Evolutionary conservation across 371 early-diverging fungal genomes (phyloP).

Genomic region (Mortierella sp.): DNA sequence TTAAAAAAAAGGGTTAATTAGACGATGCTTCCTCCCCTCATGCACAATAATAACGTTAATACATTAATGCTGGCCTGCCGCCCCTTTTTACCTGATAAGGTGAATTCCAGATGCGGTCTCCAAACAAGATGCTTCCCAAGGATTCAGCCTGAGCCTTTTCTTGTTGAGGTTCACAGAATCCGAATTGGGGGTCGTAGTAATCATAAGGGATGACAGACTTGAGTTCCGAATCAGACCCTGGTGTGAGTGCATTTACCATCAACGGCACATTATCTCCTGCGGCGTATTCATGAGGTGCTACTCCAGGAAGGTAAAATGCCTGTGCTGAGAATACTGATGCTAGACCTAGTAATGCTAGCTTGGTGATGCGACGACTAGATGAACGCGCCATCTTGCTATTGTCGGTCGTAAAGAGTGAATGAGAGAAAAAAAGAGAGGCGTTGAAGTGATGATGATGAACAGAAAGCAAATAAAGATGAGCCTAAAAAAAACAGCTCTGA

Average conservation of each 20-base stretch:
- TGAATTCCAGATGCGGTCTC: conserved; percentile 94
- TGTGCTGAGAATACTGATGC: conserved; percentile 9
- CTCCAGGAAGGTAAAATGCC: conserved; percentile 94
- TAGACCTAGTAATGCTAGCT: neutral
- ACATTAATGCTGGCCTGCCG: too few relatives aligned
- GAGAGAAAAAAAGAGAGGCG: neutral
- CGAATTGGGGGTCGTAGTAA: conserved; percentile 85
- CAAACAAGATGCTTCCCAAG: conserved; percentile 93
- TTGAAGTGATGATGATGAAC: neutral
- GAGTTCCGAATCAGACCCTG: conserved; percentile 71
- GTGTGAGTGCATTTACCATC: conserved; percentile 91
- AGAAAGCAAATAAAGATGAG: neutral
- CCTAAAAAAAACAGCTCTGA: too few relatives aligned
- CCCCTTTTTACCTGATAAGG: conserved; percentile 76
- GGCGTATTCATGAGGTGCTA: conserved; percentile 90
- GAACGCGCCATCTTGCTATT: conserved; percentile 1
- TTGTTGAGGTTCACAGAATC: conserved; percentile 85
- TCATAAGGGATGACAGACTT: conserved; percentile 89
- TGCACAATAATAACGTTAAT: too few relatives aligned
- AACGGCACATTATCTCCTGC: conserved; percentile 78
- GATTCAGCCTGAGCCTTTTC: conserved; percentile 82
- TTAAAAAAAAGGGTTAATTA: neutral
- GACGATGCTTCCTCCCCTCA: too few relatives aligned
- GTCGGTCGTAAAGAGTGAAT: neutral
- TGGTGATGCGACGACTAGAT: neutral